Conservation (phyloP, 352 stramenopile genomes). For the Phytophthora niederhauseri region DNA sequence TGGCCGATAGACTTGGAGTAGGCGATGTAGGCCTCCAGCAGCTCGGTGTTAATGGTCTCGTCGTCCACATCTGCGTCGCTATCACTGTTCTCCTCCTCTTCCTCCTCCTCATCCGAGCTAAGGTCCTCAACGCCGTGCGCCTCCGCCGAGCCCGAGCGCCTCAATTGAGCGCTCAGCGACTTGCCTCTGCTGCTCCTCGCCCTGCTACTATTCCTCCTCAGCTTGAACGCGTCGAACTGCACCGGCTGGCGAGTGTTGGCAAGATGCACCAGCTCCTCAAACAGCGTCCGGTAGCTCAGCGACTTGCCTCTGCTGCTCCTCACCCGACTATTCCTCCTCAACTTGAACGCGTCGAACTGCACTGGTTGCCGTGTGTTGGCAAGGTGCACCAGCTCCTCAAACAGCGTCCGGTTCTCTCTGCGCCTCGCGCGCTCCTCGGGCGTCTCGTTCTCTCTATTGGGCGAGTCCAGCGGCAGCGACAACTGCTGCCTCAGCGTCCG, state of each 20-base stretch:
- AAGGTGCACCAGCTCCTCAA: constrained; percentile 61
- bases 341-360: constrained; percentile 52
- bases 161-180: constrained; percentile 24
- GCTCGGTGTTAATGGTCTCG: constrained; percentile 91
- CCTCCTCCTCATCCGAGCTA: constrained; percentile 69
- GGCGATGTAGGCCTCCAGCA: constrained; percentile 95
- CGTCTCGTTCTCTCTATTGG: constrained; percentile 28
- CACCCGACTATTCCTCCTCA: constrained; percentile 24
- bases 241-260: constrained; percentile 64
- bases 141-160: constrained; percentile 25
- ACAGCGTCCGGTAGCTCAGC: constrained; percentile 44
- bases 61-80: constrained; percentile 66
- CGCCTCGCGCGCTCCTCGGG: constrained; percentile 31
- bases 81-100: constrained; percentile 46
- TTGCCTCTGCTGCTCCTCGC: constrained; percentile 19
- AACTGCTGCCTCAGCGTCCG: constrained; percentile 25
- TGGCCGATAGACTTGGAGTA: constrained; percentile 93
- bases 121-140: constrained; percentile 58
- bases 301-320: constrained; percentile 21
- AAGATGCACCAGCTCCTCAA: constrained; percentile 64
- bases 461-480: constrained; percentile 29
- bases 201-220: constrained; percentile 28
- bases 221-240: constrained; percentile 52
- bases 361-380: constrained; percentile 64
- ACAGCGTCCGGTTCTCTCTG: constrained; percentile 54